Evolutionary conservation across 2,329 filamentous ascomycete genomes (phyloP), one percentile per base, ranked within the genome.

Genomic region (Fusarium anguioides): DNA sequence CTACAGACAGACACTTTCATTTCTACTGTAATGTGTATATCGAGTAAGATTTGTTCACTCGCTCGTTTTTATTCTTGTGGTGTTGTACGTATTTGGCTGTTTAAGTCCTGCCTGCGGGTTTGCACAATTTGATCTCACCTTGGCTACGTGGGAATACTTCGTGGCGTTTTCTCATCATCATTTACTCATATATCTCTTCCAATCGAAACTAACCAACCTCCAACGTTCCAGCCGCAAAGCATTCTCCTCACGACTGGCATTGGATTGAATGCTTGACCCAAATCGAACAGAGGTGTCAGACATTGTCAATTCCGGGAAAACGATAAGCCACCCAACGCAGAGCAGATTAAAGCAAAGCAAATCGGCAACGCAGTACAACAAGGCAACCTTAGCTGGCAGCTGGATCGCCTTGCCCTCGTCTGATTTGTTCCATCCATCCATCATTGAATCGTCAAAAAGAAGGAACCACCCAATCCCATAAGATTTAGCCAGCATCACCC

Each of bases 171-270:
- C 41, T 36, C 12, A 26, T 47, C 58, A 40, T 48, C 50, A 58
- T 63, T 58, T 20, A 24, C 26, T 27, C 24, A 41, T 42, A 24
- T 57, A 41, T 42, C 20, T 57, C 37, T 64, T 37, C 36, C 45
- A 44, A 42, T 37, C 36, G n/a, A 26, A 39, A 47, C 54, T 54
- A 26, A 41, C 44, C 58, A 26, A 36, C 39, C 52, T 50, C 24
- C 35, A 58, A 46, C 63, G 58, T 64, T 67, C 52, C 58, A 60
- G 42, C 49, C 36, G 35, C 33, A 40, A 50, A 27, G 27, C 29
- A 36, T 53, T 58, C 50, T 58, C 56, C 62, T 52, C 47, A 49
- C 41, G 33, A 67, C 64, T 66, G 58, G 64, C 26, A 64, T 63
- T 58, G 23, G 29, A 44, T 53, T 47, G 29, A 64, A 41, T 50